Evolutionary conservation across 2,329 filamentous ascomycete species (phyloP), one percentile per base, ranked within the genome.

Genomic region (Diplodia intermedia): DNA sequence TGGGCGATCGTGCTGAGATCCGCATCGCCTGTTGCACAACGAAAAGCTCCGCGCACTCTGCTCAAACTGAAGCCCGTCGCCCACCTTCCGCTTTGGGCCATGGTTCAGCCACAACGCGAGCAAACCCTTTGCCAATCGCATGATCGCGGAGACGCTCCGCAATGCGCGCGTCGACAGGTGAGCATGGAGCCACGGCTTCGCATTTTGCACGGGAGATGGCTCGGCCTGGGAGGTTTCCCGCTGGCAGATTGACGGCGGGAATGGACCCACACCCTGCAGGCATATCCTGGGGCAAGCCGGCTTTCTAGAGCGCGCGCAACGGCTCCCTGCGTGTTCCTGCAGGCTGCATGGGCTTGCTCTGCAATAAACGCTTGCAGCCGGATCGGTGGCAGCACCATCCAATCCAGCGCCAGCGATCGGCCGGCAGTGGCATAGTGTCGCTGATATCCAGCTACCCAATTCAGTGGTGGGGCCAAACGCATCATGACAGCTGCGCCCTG

Each of bases 261-360:
- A 49, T 23, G 60, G 60, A 14, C 57, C 57, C 40, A 62, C 57
- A 15, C 33, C 18, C 57, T 62, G 57, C 57, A 62, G 26, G 40
- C 47, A 31, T 52, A 52, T 63, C n/a, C 60, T 63, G 60, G 60
- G 31, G 60, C 4, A 52, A 11, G 56, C 23, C 36, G 33, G 6
- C 20, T 29, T 60, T 60, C 38, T 60, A 43, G 57, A 62, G 57
- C 43, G 38, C 43, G 57, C 26, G 11, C 47, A 18, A 62, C 57
- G 57, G 57, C 57, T 62, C 57, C 40, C 57, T 62, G 57, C 57
- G 47, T 52, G 60, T 63, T 52, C 60, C 60, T 63, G 60, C 60
- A 63, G 60, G 38, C 40, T 43, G 40, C 57, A 62, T 47, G 38
- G 56, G 36, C 36, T 11, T 36, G 29, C 6, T 55, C 29, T 55